Evolutionary conservation across 78 protist genomes (phyloP), one percentile per base, ranked within the genome.

Genomic region (Dictyostelium capitatum): DNA sequence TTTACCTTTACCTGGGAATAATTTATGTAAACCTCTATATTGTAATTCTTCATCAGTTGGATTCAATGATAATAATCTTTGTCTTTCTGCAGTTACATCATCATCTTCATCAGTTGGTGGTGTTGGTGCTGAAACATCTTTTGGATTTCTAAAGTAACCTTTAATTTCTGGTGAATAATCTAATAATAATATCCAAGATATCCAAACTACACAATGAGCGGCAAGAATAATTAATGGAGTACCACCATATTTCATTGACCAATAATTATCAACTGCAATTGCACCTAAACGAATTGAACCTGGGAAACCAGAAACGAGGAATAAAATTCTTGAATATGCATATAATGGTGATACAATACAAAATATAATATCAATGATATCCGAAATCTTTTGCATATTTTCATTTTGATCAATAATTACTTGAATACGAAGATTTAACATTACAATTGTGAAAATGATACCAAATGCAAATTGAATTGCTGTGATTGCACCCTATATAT

Each of bases 101-200:
- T 77, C 64, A 46, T 82, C 89, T 65, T 75, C 82, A 72, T 84
- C 69, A 0, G 47, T n/a, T 43, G 56, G 79, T 82, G 89, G 89
- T 14, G 37, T 0, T 23, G 89, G 89, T 0, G 89, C 25, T 2
- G 23, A 25, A 5, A 48, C 20, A 46, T 28, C 12, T 32, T 65
- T 65, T 25, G 89, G 78, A 43, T 59, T 65, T 28, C 46, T 57
- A 41, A 82, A 4, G 32, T 65, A 32, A 65, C 89, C 89, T 32
- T 48, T 65, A 1, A 82, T 48, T 20, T 65, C 89, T 28, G 59
- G 59, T 4, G 51, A 25, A 15, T 65, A 82, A n/a, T 82, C 89
- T 7, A 82, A 47, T 10, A 82, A 10, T 4, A 82, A 10, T 10
- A 82, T 82, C 89, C 64, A 64, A 48, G 78, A 32, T 28, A 46